A percentile compares a stretch with the other conserved stretches of the same genome.
phyloP scores from a whole-genome alignment of 1,284 basidiomycete species.

The Waitea zeae region DNA sequence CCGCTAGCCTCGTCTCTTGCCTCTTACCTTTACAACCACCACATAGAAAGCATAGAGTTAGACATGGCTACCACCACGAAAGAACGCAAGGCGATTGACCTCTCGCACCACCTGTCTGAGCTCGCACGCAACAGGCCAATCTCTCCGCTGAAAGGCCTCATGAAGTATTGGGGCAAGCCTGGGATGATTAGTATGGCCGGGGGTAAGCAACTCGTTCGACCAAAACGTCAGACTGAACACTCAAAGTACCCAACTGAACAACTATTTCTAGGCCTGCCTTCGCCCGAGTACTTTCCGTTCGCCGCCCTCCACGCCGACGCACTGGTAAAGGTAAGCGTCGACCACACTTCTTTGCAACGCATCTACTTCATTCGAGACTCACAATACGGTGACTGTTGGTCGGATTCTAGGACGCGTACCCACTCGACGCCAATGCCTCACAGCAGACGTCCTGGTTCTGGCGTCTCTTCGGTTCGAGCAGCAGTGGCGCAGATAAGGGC shows the following conservation, averaged over 20 bases:
- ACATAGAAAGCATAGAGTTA: slow-evolving; percentile 10
- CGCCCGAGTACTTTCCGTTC: slow-evolving; percentile 46
- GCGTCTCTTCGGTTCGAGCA: slow-evolving; percentile 33
- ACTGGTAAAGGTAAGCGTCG: too few relatives aligned
- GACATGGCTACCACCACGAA: too few relatives aligned
- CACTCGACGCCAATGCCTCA: slow-evolving; percentile 14
- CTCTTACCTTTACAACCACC: neutral
- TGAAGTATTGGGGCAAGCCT: slow-evolving; percentile 32
- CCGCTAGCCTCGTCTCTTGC: neutral
- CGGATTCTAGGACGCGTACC: slow-evolving; percentile 21
- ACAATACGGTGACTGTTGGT: too few relatives aligned
- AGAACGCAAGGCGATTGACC: slow-evolving; percentile 33
- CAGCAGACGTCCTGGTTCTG: slow-evolving; percentile 48
- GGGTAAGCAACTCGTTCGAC: slow-evolving; percentile 17
- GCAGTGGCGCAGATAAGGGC: slow-evolving; percentile 19
- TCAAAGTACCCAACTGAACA: too few relatives aligned
- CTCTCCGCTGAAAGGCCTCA: slow-evolving; percentile 49
- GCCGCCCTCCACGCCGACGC: slow-evolving; percentile 31
- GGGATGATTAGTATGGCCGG: slow-evolving; percentile 40
- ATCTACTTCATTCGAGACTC: too few relatives aligned
- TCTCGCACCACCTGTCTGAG: slow-evolving; percentile 40
- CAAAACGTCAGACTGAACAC: neutral
- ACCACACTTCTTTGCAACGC: too few relatives aligned
- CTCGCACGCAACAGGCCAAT: slow-evolving; percentile 30
- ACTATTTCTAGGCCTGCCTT: slow-evolving; percentile 34